Evolutionary conservation across 306 rosid species (phyloP).

Genomic region (Begonia fuchsioides): DNA sequence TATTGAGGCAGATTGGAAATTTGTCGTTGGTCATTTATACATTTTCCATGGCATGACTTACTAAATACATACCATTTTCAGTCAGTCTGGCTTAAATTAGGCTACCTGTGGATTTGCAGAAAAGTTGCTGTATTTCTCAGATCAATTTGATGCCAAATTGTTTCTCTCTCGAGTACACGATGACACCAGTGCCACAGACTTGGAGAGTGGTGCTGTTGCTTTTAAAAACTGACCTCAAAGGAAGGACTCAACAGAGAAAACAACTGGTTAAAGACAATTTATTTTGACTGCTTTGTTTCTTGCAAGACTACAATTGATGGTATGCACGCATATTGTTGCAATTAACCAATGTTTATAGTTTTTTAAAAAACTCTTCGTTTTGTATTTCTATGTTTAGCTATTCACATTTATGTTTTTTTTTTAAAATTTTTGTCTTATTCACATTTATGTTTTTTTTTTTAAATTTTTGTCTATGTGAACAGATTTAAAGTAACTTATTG

Average conservation of each 20-base stretch:
- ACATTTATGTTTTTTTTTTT: too few species aligned
- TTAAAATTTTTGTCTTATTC: too few species aligned
- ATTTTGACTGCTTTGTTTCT: constrained; percentile 97
- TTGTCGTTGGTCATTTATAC: too few species aligned
- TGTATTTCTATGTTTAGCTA: neutral
- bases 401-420: neutral
- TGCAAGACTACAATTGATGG: constrained; percentile 99
- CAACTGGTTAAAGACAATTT: constrained; percentile 94
- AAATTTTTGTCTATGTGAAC: neutral
- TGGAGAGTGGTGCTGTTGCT: constrained; percentile 80
- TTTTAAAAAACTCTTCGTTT: constrained; percentile 3
- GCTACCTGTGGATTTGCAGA: constrained; percentile 42
- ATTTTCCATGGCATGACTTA: too few species aligned
- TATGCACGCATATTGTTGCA: constrained; percentile 21
- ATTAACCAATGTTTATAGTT: constrained; percentile 9
- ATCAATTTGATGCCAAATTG: constrained; percentile 73
- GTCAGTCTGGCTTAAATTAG: constrained; percentile 15
- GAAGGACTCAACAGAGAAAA: constrained; percentile 84
- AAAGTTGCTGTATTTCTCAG: constrained; percentile 81
- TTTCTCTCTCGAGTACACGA: constrained; percentile 81
- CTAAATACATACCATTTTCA: neutral
- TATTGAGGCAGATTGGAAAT: too few species aligned
- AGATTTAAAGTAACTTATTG: neutral
- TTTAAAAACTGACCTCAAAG: constrained; percentile 82
- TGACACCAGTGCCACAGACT: constrained; percentile 64